Evolutionary conservation across 1,139 yeast genomes (phyloP).

Genomic region (Geotrichum restrictum): DNA sequence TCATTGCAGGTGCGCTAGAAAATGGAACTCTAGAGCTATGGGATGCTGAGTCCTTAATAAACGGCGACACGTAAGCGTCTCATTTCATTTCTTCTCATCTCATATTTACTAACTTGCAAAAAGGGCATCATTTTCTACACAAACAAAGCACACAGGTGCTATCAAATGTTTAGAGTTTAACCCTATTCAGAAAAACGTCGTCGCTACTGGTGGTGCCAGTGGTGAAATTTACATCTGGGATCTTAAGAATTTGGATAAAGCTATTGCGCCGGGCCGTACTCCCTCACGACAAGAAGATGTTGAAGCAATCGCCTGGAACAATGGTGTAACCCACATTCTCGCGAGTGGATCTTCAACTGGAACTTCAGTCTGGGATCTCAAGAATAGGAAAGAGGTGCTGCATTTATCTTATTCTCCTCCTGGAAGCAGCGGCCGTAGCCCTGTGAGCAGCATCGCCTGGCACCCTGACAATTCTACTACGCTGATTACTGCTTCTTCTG

Average conservation of each 20-base stretch:
- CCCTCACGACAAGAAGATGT: slow-evolving; percentile 77
- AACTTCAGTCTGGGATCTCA: slow-evolving; percentile 91
- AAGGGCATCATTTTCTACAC: slow-evolving; percentile 32
- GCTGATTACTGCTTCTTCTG: slow-evolving; percentile 81
- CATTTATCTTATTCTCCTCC: slow-evolving; percentile 60
- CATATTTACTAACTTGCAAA: slow-evolving; percentile 7
- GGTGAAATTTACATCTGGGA: slow-evolving; percentile 94
- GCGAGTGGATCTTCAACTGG: slow-evolving; percentile 86
- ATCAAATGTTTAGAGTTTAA: slow-evolving; percentile 76
- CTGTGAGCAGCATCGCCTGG: slow-evolving; percentile 57
- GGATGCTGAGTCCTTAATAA: slow-evolving; percentile 47
- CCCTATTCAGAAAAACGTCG: slow-evolving; percentile 62
- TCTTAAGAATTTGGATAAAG: slow-evolving; percentile 54
- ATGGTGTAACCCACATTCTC: slow-evolving; percentile 75
- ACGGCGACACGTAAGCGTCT: slow-evolving; percentile 23
- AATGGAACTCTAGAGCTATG: slow-evolving; percentile 76
- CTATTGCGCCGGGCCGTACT: slow-evolving; percentile 71
- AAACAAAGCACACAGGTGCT: slow-evolving; percentile 63
- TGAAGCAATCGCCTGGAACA: slow-evolving; percentile 85
- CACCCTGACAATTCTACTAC: slow-evolving; percentile 81
- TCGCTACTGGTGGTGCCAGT: slow-evolving; percentile 82
- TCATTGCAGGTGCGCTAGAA: slow-evolving; percentile 88
- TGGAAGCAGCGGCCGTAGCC: slow-evolving; percentile 58
- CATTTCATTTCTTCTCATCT: background rate
- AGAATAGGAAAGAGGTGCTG: slow-evolving; percentile 79